phyloP scores from a whole-genome alignment of 192 early-diverging fungal species.

The Chytriomyces sp. region DNA sequence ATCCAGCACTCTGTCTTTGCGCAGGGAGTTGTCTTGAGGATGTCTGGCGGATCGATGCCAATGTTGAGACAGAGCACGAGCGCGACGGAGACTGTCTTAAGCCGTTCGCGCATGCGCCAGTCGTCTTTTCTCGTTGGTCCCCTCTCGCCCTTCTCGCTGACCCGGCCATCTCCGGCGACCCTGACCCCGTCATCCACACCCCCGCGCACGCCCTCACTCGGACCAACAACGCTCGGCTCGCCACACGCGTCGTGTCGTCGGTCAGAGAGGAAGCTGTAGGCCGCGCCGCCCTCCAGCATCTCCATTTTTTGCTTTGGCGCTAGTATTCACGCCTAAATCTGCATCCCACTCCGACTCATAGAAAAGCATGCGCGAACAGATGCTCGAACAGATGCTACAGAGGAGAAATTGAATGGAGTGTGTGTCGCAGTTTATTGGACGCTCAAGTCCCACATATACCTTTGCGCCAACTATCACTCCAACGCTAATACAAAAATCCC shows the following conservation, averaged over 20 bases:
- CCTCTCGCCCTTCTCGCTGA: not conserved
- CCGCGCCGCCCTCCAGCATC: not conserved
- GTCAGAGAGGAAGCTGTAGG: conserved; percentile 28
- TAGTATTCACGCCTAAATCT: not conserved
- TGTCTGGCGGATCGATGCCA: conserved; percentile 93
- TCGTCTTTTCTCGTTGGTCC: conserved; percentile 38
- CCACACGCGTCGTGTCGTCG: conserved; percentile 31
- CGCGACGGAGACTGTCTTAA: conserved; percentile 85
- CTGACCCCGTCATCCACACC: not conserved
- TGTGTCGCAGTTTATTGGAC: too few relatives aligned
- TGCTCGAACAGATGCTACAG: not conserved
- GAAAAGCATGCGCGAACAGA: not conserved
- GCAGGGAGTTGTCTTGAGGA: conserved; percentile 82
- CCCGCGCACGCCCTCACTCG: not conserved
- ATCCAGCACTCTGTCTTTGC: conserved; percentile 95
- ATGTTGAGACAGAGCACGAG: conserved; percentile 93
- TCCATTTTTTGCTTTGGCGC: not conserved
- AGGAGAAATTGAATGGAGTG: not conserved
- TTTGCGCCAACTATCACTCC: too few relatives aligned
- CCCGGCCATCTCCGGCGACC: not conserved
- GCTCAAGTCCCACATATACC: too few relatives aligned
- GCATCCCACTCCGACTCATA: not conserved
- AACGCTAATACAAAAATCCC: too few relatives aligned
- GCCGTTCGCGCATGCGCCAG: conserved; percentile 68
- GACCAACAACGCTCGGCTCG: not conserved